A percentile compares a stretch with the other conserved stretches of the same genome.
Conservation (phyloP, 176 grass and related monocot species). For the Secale cereale region DNA sequence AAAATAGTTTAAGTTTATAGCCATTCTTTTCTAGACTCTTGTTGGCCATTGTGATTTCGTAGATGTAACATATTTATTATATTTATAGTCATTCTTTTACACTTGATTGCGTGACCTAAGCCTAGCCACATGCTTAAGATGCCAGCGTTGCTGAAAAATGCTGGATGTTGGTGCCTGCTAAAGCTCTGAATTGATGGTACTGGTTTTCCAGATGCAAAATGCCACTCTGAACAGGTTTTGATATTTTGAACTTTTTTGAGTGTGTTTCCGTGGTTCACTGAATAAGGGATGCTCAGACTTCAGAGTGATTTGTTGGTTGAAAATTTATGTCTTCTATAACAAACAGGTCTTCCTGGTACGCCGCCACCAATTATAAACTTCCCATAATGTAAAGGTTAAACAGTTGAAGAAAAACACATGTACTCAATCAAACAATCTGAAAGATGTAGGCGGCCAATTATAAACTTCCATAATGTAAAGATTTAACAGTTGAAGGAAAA, state of each 20-base stretch:
- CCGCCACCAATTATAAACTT: too few species aligned
- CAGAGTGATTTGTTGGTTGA: background rate
- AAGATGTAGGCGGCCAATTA: too few species aligned
- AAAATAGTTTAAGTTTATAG: constrained; percentile 24
- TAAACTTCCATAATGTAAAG: background rate
- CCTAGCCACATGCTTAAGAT: background rate
- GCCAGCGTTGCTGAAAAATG: background rate
- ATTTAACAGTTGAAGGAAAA: background rate
- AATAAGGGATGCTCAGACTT: background rate
- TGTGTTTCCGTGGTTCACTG: background rate
- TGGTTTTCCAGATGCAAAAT: background rate
- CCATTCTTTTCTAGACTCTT: background rate
- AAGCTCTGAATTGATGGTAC: background rate
- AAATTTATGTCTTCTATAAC: background rate
- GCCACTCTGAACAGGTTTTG: background rate
- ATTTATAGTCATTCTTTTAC: constrained; percentile 27
- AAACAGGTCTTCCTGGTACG: background rate
- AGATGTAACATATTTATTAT: constrained; percentile 9
- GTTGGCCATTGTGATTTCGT: constrained; percentile 12
- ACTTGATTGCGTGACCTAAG: background rate
- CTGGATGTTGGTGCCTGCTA: background rate
- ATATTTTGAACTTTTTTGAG: background rate
- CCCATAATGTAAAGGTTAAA: background rate
- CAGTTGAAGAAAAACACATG: background rate
- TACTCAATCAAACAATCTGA: background rate